Evolutionary conservation across 108 stramenopile species (phyloP).

Genomic region (Mediolabrus comicus): DNA sequence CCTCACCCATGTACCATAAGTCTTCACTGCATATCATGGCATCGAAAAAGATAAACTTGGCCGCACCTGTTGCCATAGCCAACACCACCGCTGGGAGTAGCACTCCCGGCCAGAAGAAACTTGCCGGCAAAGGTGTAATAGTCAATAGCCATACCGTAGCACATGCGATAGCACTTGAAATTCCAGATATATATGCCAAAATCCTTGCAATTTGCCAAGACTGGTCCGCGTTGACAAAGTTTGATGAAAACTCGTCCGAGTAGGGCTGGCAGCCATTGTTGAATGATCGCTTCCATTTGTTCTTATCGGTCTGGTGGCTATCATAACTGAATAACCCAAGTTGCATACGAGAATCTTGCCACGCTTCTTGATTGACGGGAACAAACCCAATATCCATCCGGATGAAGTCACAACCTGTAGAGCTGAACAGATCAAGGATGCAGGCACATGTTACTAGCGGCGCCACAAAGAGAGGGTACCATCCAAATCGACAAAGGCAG

Average conservation of each 20-base stretch:
- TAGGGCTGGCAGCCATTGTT: constrained; percentile 58
- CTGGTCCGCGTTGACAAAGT: constrained; percentile 58
- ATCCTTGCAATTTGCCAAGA: constrained; percentile 70
- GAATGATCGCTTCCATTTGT: constrained; percentile 26
- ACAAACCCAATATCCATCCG: constrained; percentile 73
- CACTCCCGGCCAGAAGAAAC: constrained; percentile 77
- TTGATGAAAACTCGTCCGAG: constrained; percentile 45
- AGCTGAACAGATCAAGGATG: constrained; percentile 65
- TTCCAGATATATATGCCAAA: constrained; percentile 69
- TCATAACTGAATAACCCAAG: constrained; percentile 25
- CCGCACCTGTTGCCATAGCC: constrained; percentile 61
- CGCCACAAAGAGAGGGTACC: constrained; percentile 75
- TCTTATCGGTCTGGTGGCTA: constrained; percentile 6
- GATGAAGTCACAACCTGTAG: constrained; percentile 69
- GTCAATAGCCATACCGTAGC: constrained; percentile 65
- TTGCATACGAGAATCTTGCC: constrained; percentile 19
- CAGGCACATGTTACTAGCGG: constrained; percentile 62
- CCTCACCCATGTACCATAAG: constrained; percentile 57
- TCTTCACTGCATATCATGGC: constrained; percentile 52
- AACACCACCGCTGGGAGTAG: constrained; percentile 63
- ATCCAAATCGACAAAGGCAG: constrained; percentile 80
- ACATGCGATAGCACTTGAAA: constrained; percentile 44
- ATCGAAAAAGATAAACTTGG: constrained; percentile 78
- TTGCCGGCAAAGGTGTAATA: constrained; percentile 62
- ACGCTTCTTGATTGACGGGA: constrained; percentile 60